Evolutionary conservation across 306 rosid species (phyloP).

Genomic region (Casuarina glauca): DNA sequence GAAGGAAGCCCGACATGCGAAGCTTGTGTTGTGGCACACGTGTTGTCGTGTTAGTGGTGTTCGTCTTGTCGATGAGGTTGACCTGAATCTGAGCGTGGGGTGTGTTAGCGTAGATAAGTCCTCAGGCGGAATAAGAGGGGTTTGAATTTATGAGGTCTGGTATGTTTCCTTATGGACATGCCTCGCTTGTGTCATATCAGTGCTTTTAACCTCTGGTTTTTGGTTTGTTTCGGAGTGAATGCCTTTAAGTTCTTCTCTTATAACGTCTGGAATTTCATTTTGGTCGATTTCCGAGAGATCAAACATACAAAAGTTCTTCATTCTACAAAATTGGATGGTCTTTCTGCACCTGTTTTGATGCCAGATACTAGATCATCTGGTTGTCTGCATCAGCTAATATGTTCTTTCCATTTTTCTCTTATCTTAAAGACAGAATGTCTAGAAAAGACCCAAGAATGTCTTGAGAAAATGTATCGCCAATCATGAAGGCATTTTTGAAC

Average conservation of each 20-base stretch:
- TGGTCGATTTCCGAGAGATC: neutral
- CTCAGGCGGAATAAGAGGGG: slow-evolving; percentile 10
- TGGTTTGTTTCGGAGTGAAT: neutral
- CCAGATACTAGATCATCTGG: neutral
- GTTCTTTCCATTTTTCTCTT: neutral
- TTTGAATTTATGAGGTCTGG: slow-evolving; percentile 23
- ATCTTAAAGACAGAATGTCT: slow-evolving; percentile 49
- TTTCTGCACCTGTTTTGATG: no score
- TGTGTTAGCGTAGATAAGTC: neutral
- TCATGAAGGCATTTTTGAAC: slow-evolving; percentile 64
- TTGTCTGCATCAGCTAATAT: neutral
- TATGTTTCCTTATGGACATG: slow-evolving; percentile 37
- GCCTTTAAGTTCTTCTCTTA: neutral
- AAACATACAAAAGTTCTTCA: neutral
- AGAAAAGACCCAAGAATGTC: slow-evolving; percentile 59
- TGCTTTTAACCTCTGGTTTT: slow-evolving; percentile 1
- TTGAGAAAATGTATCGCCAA: slow-evolving; percentile 38
- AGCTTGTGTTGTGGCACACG: slow-evolving; percentile 40
- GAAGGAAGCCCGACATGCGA: slow-evolving; percentile 52
- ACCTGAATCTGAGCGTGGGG: neutral
- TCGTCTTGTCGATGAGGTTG: neutral
- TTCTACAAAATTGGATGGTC: no score
- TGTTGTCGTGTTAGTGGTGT: slow-evolving; percentile 1
- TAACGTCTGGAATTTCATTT: neutral
- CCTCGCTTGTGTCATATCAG: slow-evolving; percentile 40